Evolutionary conservation across 129 eudicot species (phyloP), one percentile per base, ranked within the genome.

Genomic region (Escallonia herrerae): DNA sequence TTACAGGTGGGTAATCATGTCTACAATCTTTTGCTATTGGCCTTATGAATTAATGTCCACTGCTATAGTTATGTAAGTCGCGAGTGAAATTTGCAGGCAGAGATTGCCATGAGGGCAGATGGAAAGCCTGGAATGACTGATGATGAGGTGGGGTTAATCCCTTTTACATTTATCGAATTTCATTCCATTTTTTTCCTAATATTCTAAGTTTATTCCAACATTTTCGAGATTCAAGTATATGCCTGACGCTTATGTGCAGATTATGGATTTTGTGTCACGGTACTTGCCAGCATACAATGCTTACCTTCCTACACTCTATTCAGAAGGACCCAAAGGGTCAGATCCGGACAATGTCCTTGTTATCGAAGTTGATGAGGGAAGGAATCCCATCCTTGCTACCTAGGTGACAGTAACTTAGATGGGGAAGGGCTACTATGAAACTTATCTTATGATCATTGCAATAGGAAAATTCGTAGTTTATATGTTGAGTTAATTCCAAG

Each of bases 261-360:
- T 93, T 64, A 67, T 62, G 90, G 97, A 89, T 81, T 93, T 94
- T 74, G 97, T 89, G 12, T 94, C 96, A 6, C 76, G 96, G 6
- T 94, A 94, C 75, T 52, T 94, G 79, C 99, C 95, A n/a, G 99
- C 99, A 40, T 94, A 93, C 86, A 86, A 89, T 12, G 99, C 99
- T 9, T 93, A 93, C 67, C 93, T 94, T 15, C 99, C 99, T 15
- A 76, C 93, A 12, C 95, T 94, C 3, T 94, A 94, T 72, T 60
- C 83, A 3, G 93, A 94, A 80, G 96, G 99, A 58, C 99, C 99
- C 6, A 83, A 62, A 55, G 99, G 99, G 43, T 85, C 96, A 3
- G 91, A 86, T 50, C 82, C 95, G 3, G 60, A 83, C 7, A 91
- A 74, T 61, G 62, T 85, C 41, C 98, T 93, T 61, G 62, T 93